A percentile compares a stretch with the other conserved stretches of the same genome.
These are phyloP conservation scores for Schoenoplectus tabernaemontani DNA, from an alignment of 202 grass and related monocot species.

Conservation along the genomic window DNA sequence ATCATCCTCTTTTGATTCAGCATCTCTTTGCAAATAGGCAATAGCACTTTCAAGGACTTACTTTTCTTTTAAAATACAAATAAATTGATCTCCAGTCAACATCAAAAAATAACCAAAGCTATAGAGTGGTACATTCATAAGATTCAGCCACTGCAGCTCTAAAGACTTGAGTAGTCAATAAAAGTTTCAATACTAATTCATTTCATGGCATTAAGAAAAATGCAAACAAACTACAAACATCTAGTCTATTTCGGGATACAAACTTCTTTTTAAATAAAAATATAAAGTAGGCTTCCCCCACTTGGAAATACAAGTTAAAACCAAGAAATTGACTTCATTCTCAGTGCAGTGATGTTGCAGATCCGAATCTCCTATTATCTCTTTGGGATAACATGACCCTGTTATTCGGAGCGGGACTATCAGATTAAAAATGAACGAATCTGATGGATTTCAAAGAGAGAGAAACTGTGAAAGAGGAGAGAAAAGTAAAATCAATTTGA, in stretches of 20 bases:
- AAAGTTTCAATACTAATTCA: neutral
- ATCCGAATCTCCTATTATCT: too few relatives aligned
- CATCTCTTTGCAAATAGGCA: neutral
- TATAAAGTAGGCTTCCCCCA: neutral
- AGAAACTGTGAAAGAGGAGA: too few relatives aligned
- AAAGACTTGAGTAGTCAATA: neutral
- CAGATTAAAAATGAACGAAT: too few relatives aligned
- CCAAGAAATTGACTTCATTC: neutral
- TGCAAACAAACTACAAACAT: neutral
- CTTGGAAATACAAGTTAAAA: neutral
- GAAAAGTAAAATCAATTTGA: too few relatives aligned
- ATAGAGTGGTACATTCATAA: neutral
- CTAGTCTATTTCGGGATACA: neutral
- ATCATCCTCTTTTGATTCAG: neutral
- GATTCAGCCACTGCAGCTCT: neutral
- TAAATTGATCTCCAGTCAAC: slow-evolving; percentile 11
- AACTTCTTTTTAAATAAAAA: neutral
- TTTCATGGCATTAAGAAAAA: neutral
- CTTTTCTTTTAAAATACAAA: slow-evolving; percentile 3
- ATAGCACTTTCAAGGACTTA: too few relatives aligned
- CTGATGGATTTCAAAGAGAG: too few relatives aligned
- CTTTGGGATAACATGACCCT: too few relatives aligned
- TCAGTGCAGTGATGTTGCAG: neutral
- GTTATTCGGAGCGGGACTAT: too few relatives aligned
- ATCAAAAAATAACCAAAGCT: slow-evolving; percentile 19